Base-by-base conservation (phyloP, 257 asterid species). In the Plantago elongata region DNA sequence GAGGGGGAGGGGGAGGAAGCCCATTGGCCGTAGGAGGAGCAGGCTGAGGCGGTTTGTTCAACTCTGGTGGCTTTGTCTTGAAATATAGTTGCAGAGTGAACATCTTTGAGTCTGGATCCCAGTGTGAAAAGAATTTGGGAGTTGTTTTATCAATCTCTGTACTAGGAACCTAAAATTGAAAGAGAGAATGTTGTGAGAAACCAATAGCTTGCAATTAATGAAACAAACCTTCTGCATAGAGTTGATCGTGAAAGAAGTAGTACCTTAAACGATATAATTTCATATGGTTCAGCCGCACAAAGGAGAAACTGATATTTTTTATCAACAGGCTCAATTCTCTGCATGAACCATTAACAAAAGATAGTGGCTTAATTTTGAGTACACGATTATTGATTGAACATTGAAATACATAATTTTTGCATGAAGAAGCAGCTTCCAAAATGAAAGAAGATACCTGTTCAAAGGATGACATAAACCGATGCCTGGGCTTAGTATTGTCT, bases 21-120 rank as follows among this genome's bases (percentile, higher is more conserved):
- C 95, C 99, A 13, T 86, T 85, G 55, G 87, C 74, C 22, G 81
- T 64, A 48, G 94, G 76, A 56, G 90, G 51, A 18, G 79, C 43
- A 54, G 43, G 43, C 43, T 49, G 77, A 49, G 57, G 96, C 2
- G 89, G 96, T 51, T 82, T 87, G 57, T 75, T 83, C 13, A 82
- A 43, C 70, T 93, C 99, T 0, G 78, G 95, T 3, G 97, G 96
- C 79, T 93, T 89, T 45, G 81, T 56, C 82, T 93, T 93, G 83
- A 93, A 83, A 72, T 83, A 81, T 48, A 83, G 67, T 64, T 80
- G 90, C 78, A 83, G 22, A 69, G 96, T 90, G 72, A 93, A 93
- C 99, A 90, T 93, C 80, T 93, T 90, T 1, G 97, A 82, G 77
- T 93, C 99, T 43, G 96, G 95, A 77, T 87, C 97, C 99, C 97